Evolutionary conservation across 768 basidiomycete genomes (phyloP), one percentile per base, ranked within the genome.

Genomic region (Suillus weaverae): DNA sequence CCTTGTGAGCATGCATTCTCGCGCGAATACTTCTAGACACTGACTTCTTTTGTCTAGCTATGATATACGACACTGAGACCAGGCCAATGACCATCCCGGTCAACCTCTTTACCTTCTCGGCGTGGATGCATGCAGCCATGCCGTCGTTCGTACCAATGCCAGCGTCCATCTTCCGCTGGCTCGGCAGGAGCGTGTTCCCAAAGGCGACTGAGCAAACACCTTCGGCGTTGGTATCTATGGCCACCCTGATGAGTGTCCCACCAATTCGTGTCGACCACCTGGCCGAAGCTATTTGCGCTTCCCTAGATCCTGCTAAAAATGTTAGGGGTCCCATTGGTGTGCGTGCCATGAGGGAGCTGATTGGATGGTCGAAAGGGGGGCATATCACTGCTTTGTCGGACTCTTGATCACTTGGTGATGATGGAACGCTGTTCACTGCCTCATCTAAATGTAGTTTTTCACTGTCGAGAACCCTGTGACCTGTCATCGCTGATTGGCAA

Each of bases 181-280:
- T 89, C 51, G 83, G 82, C 13, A 36, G 13, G 51, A 74, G 81
- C 44, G 70, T 73, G 57, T 72, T 55, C 35, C 54, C 20, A 3
- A 55, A 55, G 13, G 54, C 54, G 35, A 55, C 70, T 71, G 68
- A 71, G 66, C 54, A 72, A 67, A 67, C 76, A 63, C 76, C 79
- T 32, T 86, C 85, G 26, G 73, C 85, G 14, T 76, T 90, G 46
- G 81, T 87, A 39, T 88, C 90, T 3, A 77, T 95, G 35, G 91
- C 94, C 6, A 91, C 90, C 66, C 88, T 91, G 16, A 77, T 98
- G 57, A 83, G 84, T 22, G 89, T 90, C 62, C 94, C 91, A 39
- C 95, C 97, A 1, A 87, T 99, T 50, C 97, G 98, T 72, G 95
- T 98, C 32, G 97, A 99, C 70, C 94, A 95, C 66, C 95, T 99